Conservation (phyloP, 805 yeast species). For the Candida hispaniensis region DNA sequence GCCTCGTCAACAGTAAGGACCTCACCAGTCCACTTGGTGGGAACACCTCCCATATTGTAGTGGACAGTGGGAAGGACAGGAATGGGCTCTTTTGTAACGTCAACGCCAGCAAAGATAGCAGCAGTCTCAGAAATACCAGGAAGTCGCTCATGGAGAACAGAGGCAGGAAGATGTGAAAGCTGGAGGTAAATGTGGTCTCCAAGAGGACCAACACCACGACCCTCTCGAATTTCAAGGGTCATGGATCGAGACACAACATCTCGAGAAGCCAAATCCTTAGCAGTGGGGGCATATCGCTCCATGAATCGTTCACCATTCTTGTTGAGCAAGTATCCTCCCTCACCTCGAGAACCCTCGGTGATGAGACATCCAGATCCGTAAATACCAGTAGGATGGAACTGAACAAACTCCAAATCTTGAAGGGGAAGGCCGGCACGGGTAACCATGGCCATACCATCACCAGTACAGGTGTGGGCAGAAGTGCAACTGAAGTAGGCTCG, state of each 20-base stretch:
- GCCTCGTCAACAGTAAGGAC: constrained; percentile 68
- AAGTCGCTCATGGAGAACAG: constrained; percentile 85
- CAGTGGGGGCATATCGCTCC: constrained; percentile 99
- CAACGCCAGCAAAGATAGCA: constrained; percentile 96
- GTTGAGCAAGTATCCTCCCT: constrained; percentile 95
- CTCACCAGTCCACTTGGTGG: constrained; percentile 96
- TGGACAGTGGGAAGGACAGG: constrained; percentile 98
- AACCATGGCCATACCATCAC: constrained; percentile 98
- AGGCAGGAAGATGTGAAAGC: constrained; percentile 85
- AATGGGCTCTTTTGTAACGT: constrained; percentile 97
- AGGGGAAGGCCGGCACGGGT: constrained; percentile 96
- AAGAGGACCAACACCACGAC: constrained; percentile 96
- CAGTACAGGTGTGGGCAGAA: constrained; percentile 98
- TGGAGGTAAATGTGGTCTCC: constrained; percentile 94
- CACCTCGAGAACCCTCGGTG: constrained; percentile 99
- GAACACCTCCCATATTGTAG: constrained; percentile 99
- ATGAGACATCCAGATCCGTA: constrained; percentile 98
- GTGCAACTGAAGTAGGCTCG: constrained; percentile 98
- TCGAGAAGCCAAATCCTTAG: constrained; percentile 96
- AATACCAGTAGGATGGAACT: constrained; percentile 99
- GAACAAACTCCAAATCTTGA: constrained; percentile 95
- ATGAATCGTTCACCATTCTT: constrained; percentile 98
- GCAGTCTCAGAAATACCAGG: constrained; percentile 99
- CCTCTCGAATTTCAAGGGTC: constrained; percentile 96
- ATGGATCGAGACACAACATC: constrained; percentile 98